Percentiles rank a stretch among this genome's conserved stretches.
Evolutionary conservation across 1,139 yeast species (phyloP).

Genomic region (Starmera stellimalicola): DNA sequence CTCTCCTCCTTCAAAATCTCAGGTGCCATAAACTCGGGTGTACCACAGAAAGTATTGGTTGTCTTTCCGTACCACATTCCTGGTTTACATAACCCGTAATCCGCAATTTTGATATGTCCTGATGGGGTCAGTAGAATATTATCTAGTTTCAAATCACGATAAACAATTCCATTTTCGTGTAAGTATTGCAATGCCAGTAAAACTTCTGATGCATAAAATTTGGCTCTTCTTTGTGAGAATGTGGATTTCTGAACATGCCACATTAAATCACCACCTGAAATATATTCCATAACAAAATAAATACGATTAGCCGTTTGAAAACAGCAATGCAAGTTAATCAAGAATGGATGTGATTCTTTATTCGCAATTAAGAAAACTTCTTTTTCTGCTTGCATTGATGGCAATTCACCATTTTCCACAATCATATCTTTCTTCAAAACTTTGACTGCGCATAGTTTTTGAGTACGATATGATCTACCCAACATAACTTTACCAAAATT

Average conservation of each 20-base stretch:
- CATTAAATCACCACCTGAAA: conserved; percentile 97
- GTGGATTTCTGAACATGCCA: conserved; percentile 96
- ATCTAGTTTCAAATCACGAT: conserved; percentile 93
- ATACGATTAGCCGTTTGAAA: conserved; percentile 97
- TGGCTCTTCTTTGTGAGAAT: conserved; percentile 85
- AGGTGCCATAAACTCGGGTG: conserved; percentile 99
- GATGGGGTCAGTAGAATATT: conserved; percentile 79
- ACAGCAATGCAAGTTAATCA: conserved; percentile 85
- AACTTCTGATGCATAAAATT: conserved; percentile 95
- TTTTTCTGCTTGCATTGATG: conserved; percentile 88
- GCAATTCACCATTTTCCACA: conserved; percentile 92
- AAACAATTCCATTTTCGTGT: conserved; percentile 93
- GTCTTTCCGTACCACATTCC: conserved; percentile 89
- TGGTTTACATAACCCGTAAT: conserved; percentile 94
- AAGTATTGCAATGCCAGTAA: conserved; percentile 81
- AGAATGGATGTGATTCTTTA: conserved; percentile 83
- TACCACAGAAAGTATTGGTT: conserved; percentile 96
- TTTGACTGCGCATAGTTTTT: conserved; percentile 82
- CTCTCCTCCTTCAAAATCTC: conserved; percentile 89
- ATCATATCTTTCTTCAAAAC: conserved; percentile 92
- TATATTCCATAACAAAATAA: conserved; percentile 96
- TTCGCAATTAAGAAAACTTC: conserved; percentile 88
- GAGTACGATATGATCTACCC: conserved; percentile 76
- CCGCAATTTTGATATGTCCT: conserved; percentile 97
- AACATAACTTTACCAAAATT: conserved; percentile 97